Base-by-base conservation (phyloP, 768 basidiomycete species). In the Boletus rubroflammeus region DNA sequence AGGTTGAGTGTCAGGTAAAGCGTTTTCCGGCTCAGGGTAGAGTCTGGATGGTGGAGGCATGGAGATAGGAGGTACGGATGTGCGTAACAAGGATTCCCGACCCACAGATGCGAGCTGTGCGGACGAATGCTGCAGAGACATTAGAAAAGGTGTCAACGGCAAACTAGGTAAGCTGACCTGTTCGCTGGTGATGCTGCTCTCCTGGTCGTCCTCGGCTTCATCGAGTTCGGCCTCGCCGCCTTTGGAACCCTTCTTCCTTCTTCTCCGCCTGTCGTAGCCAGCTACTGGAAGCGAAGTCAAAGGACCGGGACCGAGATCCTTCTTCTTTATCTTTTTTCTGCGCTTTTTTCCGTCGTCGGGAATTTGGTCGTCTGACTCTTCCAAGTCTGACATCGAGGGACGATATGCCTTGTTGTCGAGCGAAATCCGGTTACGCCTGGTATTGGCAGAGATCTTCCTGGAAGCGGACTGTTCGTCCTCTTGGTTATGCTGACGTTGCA, bases 351-450 rank as follows among this genome's bases (percentile, higher is more conserved):
- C 83, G 48, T 73, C 75, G 29, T 77, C 81, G 25, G 80, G 81
- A 31, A 78, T 76, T 46, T 81, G 80, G 47, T 85, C 83, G 32
- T 83, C 85, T 7, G 84, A 83, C 8, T 81, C 79, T 38, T 90
- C 88, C 32, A 81, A 60, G 59, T 88, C 87, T 8, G 84, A 86
- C 51, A 69, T 67, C 1, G 82, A 71, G 19, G 90, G 90, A 50
- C 80, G 80, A 62, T 92, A 93, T 0, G 90, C 90, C 67, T 87
- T 89, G 72, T 92, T 90, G 67, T 93, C 91, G 23, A 74, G 63
- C 0, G 86, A 87, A 57, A 90, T 88, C 31, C 85, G 81, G 60
- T 78, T 78, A 25, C 83, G 80, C 65, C 76, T 81, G 57, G 77
- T 72, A 8, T 62, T 63, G 1, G 72, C 63, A 23, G 62, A 57